Evolutionary conservation across 1,284 basidiomycete species (phyloP), one percentile per base, ranked within the genome.

Genomic region (Mycena sp.): DNA sequence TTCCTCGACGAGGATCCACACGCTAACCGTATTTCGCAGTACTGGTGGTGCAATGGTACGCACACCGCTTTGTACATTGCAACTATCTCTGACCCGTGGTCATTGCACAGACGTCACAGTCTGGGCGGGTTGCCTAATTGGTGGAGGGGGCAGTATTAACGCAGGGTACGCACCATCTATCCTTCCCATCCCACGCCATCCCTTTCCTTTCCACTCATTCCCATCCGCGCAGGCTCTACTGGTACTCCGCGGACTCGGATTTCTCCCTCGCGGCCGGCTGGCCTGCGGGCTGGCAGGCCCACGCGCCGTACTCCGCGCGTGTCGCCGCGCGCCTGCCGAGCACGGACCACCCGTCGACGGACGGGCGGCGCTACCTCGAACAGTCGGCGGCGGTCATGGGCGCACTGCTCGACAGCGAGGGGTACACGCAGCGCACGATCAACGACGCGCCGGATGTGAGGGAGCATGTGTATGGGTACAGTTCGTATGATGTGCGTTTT

Each of bases 101-200:
- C 87, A 86, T 85, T 87, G 85, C 73, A 85, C 84, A 84, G 86
- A 88, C 72, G 77, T 87, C 58, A 85, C 78, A 19, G 81, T 84
- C 19, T 88, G 87, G 71, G 87, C 87, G 30, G 87, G 87, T 19
- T 89, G 87, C 72, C 71, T 89, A 23, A 71, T 88, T 28, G 87
- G 87, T 55, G 87, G 87, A 43, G 87, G 87, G 51, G 85, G 85
- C 9, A 81, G 86, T 2, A 78, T 89, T 68, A 89, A 89, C 71
- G 87, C 86, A 71, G 84, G 82, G 85, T 65, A 40, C 17, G 46
- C 12, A n/a, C n/a, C n/a, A n/a, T n/a, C n/a, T n/a, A n/a, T n/a
- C n/a, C n/a, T n/a, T n/a, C n/a, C n/a, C 14, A 37, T 16, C 16
- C 37, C 29, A 9, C 40, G 9, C 0, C n/a, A 14, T 30, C n/a